These are phyloP conservation scores for Tulasnella sp. DNA, from an alignment of 768 basidiomycete species.

Conservation along the genomic window DNA sequence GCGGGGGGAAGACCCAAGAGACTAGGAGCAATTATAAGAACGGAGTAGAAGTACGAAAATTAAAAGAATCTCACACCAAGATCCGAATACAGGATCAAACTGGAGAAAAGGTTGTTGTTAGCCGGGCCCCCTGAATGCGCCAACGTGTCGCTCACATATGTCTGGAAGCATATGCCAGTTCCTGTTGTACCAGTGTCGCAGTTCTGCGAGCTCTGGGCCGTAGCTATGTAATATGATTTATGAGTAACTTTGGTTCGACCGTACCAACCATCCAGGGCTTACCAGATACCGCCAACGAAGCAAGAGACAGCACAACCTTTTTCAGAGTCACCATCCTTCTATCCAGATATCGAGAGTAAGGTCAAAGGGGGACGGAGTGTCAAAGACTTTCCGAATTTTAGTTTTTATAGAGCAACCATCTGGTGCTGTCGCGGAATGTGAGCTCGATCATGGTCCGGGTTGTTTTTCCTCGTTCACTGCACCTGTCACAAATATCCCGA, in stretches of 20 bases:
- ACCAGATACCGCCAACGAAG: neutral
- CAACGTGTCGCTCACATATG: constrained; percentile 4
- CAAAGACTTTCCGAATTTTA: neutral
- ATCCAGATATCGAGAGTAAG: neutral
- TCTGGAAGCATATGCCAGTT: constrained; percentile 22
- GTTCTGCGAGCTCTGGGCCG: neutral
- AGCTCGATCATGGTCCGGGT: neutral
- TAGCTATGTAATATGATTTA: neutral
- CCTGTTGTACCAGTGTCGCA: constrained; percentile 16
- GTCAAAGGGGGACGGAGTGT: constrained; percentile 3
- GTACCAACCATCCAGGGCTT: neutral
- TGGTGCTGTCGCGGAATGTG: neutral
- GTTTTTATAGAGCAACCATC: neutral
- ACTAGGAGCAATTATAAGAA: neutral
- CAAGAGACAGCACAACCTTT: neutral
- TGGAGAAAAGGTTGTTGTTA: neutral
- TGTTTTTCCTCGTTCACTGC: neutral
- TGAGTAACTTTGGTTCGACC: neutral
- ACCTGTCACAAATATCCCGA: constrained; percentile 7
- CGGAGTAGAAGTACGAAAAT: neutral
- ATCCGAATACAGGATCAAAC: constrained; percentile 15
- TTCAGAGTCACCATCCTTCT: constrained; percentile 5
- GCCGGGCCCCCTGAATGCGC: neutral
- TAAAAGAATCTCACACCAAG: neutral
- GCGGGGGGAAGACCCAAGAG: constrained; percentile 18